Percentiles rank a stretch among this genome's conserved stretches.
phyloP scores from a whole-genome alignment of 768 basidiomycete genomes.

The Macrocybe gigantea region DNA sequence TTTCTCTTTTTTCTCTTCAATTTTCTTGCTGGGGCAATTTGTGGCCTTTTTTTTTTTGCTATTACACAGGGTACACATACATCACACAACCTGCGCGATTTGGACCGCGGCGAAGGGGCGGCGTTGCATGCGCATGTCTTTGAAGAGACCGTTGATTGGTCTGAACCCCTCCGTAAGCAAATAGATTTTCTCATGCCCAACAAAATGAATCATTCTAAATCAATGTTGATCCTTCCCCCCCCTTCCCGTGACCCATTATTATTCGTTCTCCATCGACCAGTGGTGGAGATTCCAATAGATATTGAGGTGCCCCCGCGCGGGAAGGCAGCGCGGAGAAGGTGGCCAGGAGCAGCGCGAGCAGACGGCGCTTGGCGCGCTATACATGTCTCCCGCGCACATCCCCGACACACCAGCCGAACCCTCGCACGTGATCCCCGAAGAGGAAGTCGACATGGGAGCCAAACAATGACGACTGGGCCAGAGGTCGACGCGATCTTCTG shows the following conservation, averaged over 20 bases:
- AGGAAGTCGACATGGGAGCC: constrained; percentile 60
- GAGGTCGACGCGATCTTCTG: constrained; percentile 67
- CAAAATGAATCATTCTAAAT: constrained; percentile 11
- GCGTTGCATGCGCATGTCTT: constrained; percentile 78
- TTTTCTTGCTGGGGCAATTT: constrained; percentile 21
- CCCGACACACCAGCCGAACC: constrained; percentile 78
- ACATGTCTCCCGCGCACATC: constrained; percentile 64
- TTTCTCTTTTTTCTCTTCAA: constrained; percentile 18
- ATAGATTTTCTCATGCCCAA: constrained; percentile 13
- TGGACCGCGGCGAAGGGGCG: constrained; percentile 85
- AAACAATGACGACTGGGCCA: constrained; percentile 64
- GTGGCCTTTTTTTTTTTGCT: constrained; percentile 12
- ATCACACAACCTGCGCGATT: constrained; percentile 70
- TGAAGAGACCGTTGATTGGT: constrained; percentile 85
- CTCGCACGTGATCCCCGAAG: constrained; percentile 51
- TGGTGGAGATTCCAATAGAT: constrained; percentile 56
- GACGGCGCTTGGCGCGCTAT: constrained; percentile 68
- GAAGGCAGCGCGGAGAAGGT: constrained; percentile 60
- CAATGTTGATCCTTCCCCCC: constrained; percentile 7
- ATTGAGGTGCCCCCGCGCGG: constrained; percentile 54
- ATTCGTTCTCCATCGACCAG: constrained; percentile 26
- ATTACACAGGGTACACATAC: constrained; percentile 65
- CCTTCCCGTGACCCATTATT: constrained; percentile 9
- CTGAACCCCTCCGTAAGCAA: constrained; percentile 72
- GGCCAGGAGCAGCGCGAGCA: constrained; percentile 76